Conservation (phyloP, 768 basidiomycete species). For the Hericium coralloides region DNA sequence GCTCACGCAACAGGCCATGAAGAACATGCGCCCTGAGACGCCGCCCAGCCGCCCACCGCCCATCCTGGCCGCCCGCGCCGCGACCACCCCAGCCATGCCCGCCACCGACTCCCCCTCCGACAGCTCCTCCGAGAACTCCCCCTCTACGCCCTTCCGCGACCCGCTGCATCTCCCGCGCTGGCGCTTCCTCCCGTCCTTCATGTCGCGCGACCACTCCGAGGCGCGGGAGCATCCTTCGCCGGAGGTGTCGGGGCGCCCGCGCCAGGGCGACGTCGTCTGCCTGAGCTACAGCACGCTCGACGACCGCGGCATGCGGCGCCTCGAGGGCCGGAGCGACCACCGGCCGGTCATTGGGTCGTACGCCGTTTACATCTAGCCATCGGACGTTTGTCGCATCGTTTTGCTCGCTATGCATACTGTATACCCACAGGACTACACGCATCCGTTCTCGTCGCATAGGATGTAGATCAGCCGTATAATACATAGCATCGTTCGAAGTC, state of each 20-base stretch:
- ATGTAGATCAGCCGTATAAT: not conserved
- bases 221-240: not conserved
- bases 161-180: conserved; percentile 3
- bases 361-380: conserved; percentile 44
- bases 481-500: conserved; percentile 83
- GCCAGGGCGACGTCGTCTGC: conserved; percentile 66
- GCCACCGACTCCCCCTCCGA: not conserved
- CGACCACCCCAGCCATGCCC: not conserved
- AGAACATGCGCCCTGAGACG: not conserved
- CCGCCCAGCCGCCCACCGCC: not conserved
- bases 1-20: not conserved
- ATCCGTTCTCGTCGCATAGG: not conserved
- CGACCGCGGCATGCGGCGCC: conserved; percentile 61
- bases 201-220: conserved; percentile 6
- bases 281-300: conserved; percentile 65
- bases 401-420: not conserved
- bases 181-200: conserved; percentile 10
- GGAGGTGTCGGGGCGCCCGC: conserved; percentile 20
- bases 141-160: not conserved
- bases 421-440: not conserved
- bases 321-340: conserved; percentile 80
- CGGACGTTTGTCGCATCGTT: not conserved
- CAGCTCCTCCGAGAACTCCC: not conserved
- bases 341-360: conserved; percentile 79
- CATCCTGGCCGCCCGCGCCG: not conserved